Conservation (phyloP, 2,329 filamentous ascomycete species). For the Aspergillus fumigatus region DNA sequence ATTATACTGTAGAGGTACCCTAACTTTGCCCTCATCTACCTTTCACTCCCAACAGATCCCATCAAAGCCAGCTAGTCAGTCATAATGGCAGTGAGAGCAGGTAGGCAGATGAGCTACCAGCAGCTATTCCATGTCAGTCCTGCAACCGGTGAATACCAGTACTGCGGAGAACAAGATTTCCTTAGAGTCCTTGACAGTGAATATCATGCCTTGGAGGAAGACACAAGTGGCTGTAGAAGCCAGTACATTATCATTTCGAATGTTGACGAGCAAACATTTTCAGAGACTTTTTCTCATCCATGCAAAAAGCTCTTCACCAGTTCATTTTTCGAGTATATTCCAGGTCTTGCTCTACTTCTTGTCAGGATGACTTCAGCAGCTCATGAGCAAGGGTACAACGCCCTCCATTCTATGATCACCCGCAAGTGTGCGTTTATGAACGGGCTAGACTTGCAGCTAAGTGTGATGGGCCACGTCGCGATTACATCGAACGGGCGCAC, state of each 20-base stretch:
- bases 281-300: background rate
- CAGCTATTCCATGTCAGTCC: background rate
- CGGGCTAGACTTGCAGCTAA: background rate
- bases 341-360: background rate
- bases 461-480: background rate
- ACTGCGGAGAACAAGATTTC: background rate
- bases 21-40: too few species aligned
- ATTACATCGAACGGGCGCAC: background rate
- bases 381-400: background rate
- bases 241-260: background rate
- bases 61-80: too few species aligned
- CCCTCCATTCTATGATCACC: background rate
- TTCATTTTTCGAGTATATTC: background rate
- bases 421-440: background rate
- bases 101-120: too few species aligned
- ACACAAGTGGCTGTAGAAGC: background rate
- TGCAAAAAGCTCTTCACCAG: background rate
- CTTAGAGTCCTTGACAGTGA: background rate
- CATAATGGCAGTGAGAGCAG: too few species aligned
- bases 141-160: background rate
- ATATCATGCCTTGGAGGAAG: background rate
- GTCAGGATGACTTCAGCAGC: background rate
- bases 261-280: background rate
- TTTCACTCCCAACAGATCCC: too few species aligned
- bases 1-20: too few species aligned